A percentile compares a stretch with the other conserved stretches of the same genome.
These are phyloP conservation scores for Torulaspora maleeae DNA, from an alignment of 805 yeast genomes.

Conservation along the genomic window DNA sequence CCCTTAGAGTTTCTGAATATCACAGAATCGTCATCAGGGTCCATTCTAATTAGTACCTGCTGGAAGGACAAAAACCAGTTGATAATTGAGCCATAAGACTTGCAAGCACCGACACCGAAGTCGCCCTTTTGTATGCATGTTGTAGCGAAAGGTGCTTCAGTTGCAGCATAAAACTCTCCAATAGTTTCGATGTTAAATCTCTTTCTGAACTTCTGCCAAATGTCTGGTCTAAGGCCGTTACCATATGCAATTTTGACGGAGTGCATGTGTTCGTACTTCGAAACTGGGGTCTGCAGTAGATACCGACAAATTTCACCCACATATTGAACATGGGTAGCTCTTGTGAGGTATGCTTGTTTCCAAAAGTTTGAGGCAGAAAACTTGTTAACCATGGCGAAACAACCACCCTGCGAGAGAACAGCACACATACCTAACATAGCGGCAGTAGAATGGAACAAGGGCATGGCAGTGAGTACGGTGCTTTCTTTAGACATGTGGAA, in stretches of 20 bases:
- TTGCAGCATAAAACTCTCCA: slow-evolving; percentile 91
- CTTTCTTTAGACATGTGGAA: slow-evolving; percentile 53
- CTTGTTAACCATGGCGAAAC: slow-evolving; percentile 71
- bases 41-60: slow-evolving; percentile 66
- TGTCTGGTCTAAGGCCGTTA: slow-evolving; percentile 84
- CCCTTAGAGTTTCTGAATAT: slow-evolving; percentile 71
- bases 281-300: slow-evolving; percentile 58
- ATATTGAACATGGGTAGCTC: slow-evolving; percentile 81
- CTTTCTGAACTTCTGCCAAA: slow-evolving; percentile 75
- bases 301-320: slow-evolving; percentile 95
- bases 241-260: slow-evolving; percentile 71
- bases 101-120: slow-evolving; percentile 82
- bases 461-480: slow-evolving; percentile 85
- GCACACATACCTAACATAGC: slow-evolving; percentile 81
- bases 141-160: slow-evolving; percentile 87
- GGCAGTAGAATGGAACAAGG: slow-evolving; percentile 91
- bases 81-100: slow-evolving; percentile 65
- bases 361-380: slow-evolving; percentile 83
- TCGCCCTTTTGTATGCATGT: slow-evolving; percentile 75
- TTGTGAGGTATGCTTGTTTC: slow-evolving; percentile 72
- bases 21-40: slow-evolving; percentile 69
- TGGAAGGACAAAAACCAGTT: slow-evolving; percentile 47
- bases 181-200: slow-evolving; percentile 70
- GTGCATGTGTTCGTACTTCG: slow-evolving; percentile 63
- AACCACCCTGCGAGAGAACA: slow-evolving; percentile 59